Percentiles rank a stretch among this genome's conserved stretches.
Evolutionary conservation across 2,329 filamentous ascomycete genomes (phyloP).

Genomic region (Xylariales sp.): DNA sequence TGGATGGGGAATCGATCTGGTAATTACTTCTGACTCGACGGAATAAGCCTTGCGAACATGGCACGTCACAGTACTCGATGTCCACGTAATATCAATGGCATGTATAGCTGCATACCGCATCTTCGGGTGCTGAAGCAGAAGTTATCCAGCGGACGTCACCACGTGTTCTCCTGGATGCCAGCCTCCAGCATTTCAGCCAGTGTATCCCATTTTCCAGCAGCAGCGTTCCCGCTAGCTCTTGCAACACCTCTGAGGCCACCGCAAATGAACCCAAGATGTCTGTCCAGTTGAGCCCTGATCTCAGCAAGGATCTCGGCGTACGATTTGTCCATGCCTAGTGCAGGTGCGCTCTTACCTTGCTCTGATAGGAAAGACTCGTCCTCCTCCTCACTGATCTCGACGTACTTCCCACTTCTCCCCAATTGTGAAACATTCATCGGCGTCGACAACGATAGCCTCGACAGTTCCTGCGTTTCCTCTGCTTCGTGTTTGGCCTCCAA

Average conservation of each 20-base stretch:
- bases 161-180: constrained; percentile 19
- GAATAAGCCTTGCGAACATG: no score
- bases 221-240: constrained; percentile 61
- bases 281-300: constrained; percentile 60
- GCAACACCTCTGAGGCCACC: constrained; percentile 71
- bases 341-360: constrained; percentile 23
- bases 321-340: constrained; percentile 33
- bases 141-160: no score
- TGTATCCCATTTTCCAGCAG: constrained; percentile 67
- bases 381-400: constrained; percentile 24
- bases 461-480: constrained; percentile 34
- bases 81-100: no score
- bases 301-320: constrained; percentile 50
- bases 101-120: no score
- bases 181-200: constrained; percentile 74
- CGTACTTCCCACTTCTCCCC: constrained; percentile 17
- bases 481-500: constrained; percentile 32
- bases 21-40: no score
- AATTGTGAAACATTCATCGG: constrained; percentile 24
- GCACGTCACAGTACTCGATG: no score
- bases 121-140: no score
- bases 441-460: constrained; percentile 32
- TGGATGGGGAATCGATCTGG: no score
- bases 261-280: constrained; percentile 63
- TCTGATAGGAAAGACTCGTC: constrained; percentile 27